Percentiles rank a stretch among this genome's conserved stretches.
These are phyloP conservation scores for Wickerhamiella sergipiensis DNA, from an alignment of 805 yeast species.

Conservation along the genomic window DNA sequence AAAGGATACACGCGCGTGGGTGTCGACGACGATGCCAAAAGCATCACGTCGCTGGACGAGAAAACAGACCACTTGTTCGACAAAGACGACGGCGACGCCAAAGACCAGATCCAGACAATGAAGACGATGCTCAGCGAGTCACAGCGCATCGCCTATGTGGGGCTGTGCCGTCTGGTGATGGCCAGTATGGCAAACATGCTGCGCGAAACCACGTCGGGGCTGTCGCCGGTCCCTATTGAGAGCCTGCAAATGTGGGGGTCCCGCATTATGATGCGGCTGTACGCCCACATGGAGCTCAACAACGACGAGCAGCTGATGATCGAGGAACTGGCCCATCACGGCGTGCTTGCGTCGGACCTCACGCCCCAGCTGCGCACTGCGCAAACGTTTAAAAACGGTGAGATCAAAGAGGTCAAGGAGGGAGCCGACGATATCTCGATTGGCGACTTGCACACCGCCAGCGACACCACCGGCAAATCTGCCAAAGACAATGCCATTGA, in stretches of 20 bases:
- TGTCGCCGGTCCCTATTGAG: constrained; percentile 48
- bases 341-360: constrained; percentile 61
- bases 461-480: constrained; percentile 1
- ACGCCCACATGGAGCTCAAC: constrained; percentile 64
- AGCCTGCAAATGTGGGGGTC: constrained; percentile 78
- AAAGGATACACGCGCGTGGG: constrained; percentile 73
- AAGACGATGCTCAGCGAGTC: constrained; percentile 66
- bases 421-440: neutral
- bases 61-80: constrained; percentile 45
- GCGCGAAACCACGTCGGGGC: constrained; percentile 7
- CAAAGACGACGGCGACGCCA: constrained; percentile 32
- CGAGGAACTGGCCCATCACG: constrained; percentile 71
- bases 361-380: constrained; percentile 44
- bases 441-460: constrained; percentile 8
- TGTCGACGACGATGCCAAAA: constrained; percentile 51
- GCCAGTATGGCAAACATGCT: constrained; percentile 74
- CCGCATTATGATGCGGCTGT: constrained; percentile 53
- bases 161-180: constrained; percentile 59
- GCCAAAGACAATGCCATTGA: constrained; percentile 36
- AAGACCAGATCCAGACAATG: constrained; percentile 65
- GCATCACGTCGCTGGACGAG: constrained; percentile 36
- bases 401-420: constrained; percentile 5
- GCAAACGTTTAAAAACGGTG: constrained; percentile 6
- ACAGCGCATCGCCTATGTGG: constrained; percentile 86
- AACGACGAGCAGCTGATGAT: constrained; percentile 80